Conservation (phyloP, 345 rosid species). For the Citrus australasica region DNA sequence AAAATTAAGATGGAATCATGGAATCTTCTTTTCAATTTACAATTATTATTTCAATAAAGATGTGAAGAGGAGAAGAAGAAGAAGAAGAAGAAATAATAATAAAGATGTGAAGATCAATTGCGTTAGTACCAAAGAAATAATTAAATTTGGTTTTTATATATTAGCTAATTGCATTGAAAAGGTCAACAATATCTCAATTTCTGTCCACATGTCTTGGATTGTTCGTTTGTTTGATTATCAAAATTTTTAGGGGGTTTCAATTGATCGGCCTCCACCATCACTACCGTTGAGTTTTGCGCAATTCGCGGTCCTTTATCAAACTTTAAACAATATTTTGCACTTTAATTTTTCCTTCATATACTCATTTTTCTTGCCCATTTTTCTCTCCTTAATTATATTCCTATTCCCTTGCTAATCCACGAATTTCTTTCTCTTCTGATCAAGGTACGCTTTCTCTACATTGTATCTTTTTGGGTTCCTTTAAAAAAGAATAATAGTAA, state of each 20-base stretch:
- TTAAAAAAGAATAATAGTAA: background rate
- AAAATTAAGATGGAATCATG: background rate
- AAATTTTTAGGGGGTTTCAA: background rate
- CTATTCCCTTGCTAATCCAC: constrained; percentile 12
- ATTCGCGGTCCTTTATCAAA: constrained; percentile 24
- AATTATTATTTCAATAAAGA: background rate
- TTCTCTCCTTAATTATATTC: constrained; percentile 5
- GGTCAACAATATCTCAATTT: constrained; percentile 21
- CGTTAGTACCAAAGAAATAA: constrained; percentile 4
- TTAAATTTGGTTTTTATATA: background rate
- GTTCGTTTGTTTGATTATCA: constrained; percentile 1
- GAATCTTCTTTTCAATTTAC: background rate
- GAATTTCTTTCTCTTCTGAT: constrained; percentile 17
- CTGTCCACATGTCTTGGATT: constrained; percentile 8
- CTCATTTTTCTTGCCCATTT: background rate
- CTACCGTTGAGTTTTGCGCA: constrained; percentile 21
- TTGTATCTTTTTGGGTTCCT: background rate
- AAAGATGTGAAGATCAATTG: background rate
- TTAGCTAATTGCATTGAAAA: constrained; percentile 14
- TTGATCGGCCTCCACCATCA: constrained; percentile 4
- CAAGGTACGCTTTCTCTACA: constrained; percentile 21
- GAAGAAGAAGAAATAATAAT: too few relatives aligned
- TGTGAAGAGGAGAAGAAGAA: too few relatives aligned
- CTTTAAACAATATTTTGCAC: background rate
- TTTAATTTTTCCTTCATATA: constrained; percentile 5